Conservation (phyloP, 2,329 filamentous ascomycete genomes). For the Cladosporium sp. region DNA sequence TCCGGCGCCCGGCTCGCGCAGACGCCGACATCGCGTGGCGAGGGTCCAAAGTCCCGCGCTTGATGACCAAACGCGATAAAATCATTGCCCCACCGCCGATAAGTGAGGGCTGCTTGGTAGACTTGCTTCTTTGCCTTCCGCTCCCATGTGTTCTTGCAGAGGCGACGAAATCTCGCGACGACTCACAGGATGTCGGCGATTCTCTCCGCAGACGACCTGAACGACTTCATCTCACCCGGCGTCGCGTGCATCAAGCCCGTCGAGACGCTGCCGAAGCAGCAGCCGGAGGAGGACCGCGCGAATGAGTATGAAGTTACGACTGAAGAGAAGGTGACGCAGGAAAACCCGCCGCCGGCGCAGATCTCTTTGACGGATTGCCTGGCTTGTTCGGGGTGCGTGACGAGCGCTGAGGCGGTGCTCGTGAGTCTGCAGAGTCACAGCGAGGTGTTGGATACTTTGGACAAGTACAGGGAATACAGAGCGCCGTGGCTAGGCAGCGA, state of each 20-base stretch:
- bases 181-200: constrained; percentile 76
- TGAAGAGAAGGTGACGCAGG: constrained; percentile 64
- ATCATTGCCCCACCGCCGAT: neutral
- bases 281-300: constrained; percentile 36
- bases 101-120: neutral
- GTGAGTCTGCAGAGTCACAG: constrained; percentile 90
- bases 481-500: constrained; percentile 7
- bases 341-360: constrained; percentile 65
- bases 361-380: constrained; percentile 97
- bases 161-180: neutral
- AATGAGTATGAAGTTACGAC: constrained; percentile 81
- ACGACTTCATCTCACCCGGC: constrained; percentile 97
- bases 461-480: constrained; percentile 43
- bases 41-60: neutral
- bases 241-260: constrained; percentile 98
- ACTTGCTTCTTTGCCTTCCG: neutral
- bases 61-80: constrained; percentile 10
- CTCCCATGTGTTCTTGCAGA: constrained; percentile 25
- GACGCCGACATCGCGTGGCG: constrained; percentile 12
- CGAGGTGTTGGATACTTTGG: constrained; percentile 79
- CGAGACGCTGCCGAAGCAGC: constrained; percentile 72
- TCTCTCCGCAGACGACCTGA: constrained; percentile 90
- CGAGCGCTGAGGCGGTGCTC: constrained; percentile 93
- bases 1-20: neutral
- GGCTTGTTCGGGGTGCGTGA: constrained; percentile 95